Conservation (phyloP, 148 eudicot genomes). For the Beta vulgaris region DNA sequence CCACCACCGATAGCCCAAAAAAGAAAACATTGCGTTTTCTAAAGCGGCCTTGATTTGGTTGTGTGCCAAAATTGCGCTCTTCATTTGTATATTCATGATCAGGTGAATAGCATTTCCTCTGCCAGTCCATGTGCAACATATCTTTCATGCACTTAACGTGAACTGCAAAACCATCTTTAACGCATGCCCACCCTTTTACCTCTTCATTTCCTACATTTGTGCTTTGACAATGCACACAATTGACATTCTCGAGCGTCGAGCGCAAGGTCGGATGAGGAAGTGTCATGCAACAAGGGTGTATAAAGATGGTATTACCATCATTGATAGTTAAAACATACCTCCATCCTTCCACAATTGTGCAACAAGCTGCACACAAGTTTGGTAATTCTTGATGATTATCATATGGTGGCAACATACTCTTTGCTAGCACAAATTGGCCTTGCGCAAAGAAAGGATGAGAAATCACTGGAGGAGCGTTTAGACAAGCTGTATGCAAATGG, state of each 20-base stretch:
- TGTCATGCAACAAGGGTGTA: slow-evolving; percentile 1
- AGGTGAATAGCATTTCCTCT: background rate
- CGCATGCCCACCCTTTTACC: background rate
- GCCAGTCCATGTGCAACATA: background rate
- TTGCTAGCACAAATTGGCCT: background rate
- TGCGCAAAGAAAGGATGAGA: background rate
- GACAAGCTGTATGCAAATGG: slow-evolving; percentile 10
- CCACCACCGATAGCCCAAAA: too few relatives aligned
- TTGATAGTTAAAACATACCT: background rate
- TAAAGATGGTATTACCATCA: background rate
- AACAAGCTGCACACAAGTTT: slow-evolving; percentile 10
- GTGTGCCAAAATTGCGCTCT: background rate
- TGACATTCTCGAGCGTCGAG: background rate
- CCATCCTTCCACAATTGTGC: slow-evolving; percentile 11
- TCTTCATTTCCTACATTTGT: background rate
- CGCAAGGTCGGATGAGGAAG: background rate
- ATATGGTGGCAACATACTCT: background rate
- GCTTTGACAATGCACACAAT: slow-evolving; percentile 1
- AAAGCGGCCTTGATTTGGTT: too few relatives aligned
- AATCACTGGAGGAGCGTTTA: background rate
- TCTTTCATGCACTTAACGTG: slow-evolving; percentile 3
- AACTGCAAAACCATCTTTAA: background rate
- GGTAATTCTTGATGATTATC: background rate
- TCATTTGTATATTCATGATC: too few relatives aligned
- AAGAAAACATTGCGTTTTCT: too few relatives aligned